Conservation (phyloP, 2,329 filamentous ascomycete species). For the Trichoderma breve region DNA sequence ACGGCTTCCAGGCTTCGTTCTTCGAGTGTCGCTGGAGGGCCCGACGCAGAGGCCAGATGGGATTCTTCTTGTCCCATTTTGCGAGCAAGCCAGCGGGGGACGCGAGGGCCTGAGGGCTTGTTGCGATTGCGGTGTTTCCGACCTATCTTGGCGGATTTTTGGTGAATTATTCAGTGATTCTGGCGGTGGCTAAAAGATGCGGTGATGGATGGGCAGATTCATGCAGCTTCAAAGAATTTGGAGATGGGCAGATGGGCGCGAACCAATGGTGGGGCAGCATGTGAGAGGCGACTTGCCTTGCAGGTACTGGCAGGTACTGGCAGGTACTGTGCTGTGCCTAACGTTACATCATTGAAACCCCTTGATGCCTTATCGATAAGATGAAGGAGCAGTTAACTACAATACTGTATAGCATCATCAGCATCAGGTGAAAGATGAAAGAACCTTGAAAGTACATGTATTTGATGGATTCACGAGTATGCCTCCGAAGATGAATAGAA, state of each 20-base stretch:
- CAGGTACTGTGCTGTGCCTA: not conserved
- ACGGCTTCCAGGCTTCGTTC: conserved; percentile 70
- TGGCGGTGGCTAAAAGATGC: not conserved
- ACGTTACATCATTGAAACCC: conserved; percentile 18
- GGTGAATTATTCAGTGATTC: not conserved
- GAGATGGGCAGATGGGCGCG: not conserved
- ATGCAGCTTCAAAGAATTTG: not conserved
- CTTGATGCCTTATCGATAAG: conserved; percentile 22
- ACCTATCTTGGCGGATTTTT: conserved; percentile 37
- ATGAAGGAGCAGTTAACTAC: not conserved
- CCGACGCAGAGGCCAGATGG: conserved; percentile 59
- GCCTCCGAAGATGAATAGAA: not conserved
- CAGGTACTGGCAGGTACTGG: not conserved
- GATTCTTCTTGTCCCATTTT: conserved; percentile 90
- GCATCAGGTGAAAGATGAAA: not conserved
- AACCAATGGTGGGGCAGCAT: conserved; percentile 15
- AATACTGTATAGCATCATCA: not conserved
- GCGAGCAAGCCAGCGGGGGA: conserved; percentile 35
- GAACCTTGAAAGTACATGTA: not conserved
- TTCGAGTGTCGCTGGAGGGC: conserved; percentile 62
- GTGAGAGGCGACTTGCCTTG: conserved; percentile 1
- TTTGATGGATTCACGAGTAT: not conserved
- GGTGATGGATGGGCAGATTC: not conserved
- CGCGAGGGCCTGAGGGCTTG: conserved; percentile 32
- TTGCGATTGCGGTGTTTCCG: conserved; percentile 38